Evolutionary conservation across 2,329 filamentous ascomycete genomes (phyloP), one percentile per base, ranked within the genome.

Genomic region (Dichotomopilus funicola): DNA sequence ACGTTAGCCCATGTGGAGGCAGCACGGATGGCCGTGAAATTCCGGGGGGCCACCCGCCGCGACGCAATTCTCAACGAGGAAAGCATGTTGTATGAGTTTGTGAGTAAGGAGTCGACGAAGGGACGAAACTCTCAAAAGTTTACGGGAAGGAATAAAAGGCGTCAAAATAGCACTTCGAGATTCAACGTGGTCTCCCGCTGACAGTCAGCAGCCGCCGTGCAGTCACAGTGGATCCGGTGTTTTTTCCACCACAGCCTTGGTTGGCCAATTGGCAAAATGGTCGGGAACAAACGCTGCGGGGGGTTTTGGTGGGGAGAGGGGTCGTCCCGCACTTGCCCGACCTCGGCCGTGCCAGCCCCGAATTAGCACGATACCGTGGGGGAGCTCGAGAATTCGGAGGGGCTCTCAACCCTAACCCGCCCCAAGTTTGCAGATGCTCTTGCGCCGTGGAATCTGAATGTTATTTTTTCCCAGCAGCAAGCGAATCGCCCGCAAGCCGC

Each of bases 1-100:
- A 97, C 90, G 68, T 88, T 87, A 69, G 89, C 83, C 91, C 92
- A 97, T 64, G 88, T 89, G 59, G 91, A 96, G 65, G 83, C 85
- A 66, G 85, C 72, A 63, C 79, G 81, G 54, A 72, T 63, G 61
- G 71, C 72, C 56, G 71, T 68, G 48, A 75, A 66, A 63, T 70
- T 71, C 63, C 73, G 64, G 60, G 72, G 66, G 59, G 69, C 70
- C 46, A 72, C 75, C 67, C 75, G 77, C 65, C 80, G 75, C 68
- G 75, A 73, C 62, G 75, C 77, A 63, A 79, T 66, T 71, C 79
- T 76, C 62, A 82, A 70, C 56, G 79, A 73, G 54, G 80, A 79
- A 65, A 83, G 72, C 81, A 83, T 84, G 51, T 60, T 78, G 72
- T 49, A 36, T 50, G 58, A 7, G 49, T 27, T 4, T 43, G 13